Base-by-base conservation (phyloP, 2,329 filamentous ascomycete genomes). In the Chrysoporthe austroafricana region DNA sequence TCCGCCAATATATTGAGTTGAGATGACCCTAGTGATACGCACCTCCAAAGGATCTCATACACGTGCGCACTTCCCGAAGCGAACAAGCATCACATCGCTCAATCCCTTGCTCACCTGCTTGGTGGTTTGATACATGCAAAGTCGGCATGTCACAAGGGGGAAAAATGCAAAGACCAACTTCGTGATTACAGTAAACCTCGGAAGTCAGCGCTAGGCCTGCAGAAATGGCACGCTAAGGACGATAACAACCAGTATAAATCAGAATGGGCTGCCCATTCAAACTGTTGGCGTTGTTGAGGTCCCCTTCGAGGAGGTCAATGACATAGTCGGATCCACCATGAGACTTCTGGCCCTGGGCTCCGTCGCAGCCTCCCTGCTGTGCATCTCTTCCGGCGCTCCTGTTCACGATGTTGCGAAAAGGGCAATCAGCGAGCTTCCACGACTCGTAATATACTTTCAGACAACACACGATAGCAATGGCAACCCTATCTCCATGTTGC, bases 401-500 rank as follows among this genome's bases (percentile, higher is more conserved):
- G 54, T 69, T 4, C 63, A 66, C 52, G 63, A 70, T 69, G 63
- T 64, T 18, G 44, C 58, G 5, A 44, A 52, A 13, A 54, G 43
- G 3, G 50, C 34, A 0, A 44, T 63, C 3, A 48, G 32, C 18
- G 66, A 61, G n/a, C 77, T 82, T 36, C 84, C 80, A 63, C 82
- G 84, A 21, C 78, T 86, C 42, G 81, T 86, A 48, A 77, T 82
- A 60, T 86, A 86, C 76, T 84, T 84, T 75, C 85, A 87, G 73
- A 87, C 85, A 0, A 85, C 85, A 43, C 85, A 87, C 74, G 79
- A 83, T 70, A 71, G 73, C 7, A 68, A 73, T 0, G 80, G 80
- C 46, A 76, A 78, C 7, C 80, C 81, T 69, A 82, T 88, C 70
- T 86, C 85, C 4, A 78, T 86, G 69, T 80, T 87, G 2, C 84